Conservation (phyloP, 768 basidiomycete genomes). For the Dioszegia hungarica region DNA sequence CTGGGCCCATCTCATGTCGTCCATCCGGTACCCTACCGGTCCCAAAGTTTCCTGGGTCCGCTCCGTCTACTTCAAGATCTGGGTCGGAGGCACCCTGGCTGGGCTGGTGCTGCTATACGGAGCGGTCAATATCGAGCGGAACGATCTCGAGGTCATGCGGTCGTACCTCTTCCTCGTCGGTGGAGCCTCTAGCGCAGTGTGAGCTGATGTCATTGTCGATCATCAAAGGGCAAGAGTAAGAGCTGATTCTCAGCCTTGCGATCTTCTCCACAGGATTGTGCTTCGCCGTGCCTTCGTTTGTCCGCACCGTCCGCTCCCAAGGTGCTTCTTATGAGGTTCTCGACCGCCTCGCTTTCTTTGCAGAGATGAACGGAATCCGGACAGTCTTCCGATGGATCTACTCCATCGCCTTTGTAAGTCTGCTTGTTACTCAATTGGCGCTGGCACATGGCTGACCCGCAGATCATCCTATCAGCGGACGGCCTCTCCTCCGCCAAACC, state of each 20-base stretch:
- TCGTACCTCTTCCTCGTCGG: conserved; percentile 31
- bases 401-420: conserved; percentile 21
- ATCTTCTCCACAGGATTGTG: conserved; percentile 18
- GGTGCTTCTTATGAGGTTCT: conserved; percentile 30
- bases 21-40: conserved; percentile 21
- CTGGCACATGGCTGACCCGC: neutral
- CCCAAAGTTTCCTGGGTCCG: conserved; percentile 19
- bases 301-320: conserved; percentile 14
- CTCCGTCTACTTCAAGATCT: conserved; percentile 30
- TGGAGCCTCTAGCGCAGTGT: conserved; percentile 14
- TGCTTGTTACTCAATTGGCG: neutral
- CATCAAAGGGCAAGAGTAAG: too few relatives aligned
- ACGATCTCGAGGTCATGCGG: conserved; percentile 30
- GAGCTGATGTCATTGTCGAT: neutral
- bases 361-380: conserved; percentile 28
- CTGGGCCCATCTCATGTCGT: conserved; percentile 33
- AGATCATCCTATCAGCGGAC: conserved; percentile 24
- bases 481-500: conserved; percentile 11
- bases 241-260: conserved; percentile 15
- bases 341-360: conserved; percentile 33
- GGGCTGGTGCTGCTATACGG: conserved; percentile 18
- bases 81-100: conserved; percentile 12
- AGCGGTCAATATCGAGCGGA: conserved; percentile 26
- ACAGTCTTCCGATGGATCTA: conserved; percentile 24
- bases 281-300: conserved; percentile 25